Conservation (phyloP, 495 filamentous ascomycete species). For the Aspergillus nanangensis region DNA sequence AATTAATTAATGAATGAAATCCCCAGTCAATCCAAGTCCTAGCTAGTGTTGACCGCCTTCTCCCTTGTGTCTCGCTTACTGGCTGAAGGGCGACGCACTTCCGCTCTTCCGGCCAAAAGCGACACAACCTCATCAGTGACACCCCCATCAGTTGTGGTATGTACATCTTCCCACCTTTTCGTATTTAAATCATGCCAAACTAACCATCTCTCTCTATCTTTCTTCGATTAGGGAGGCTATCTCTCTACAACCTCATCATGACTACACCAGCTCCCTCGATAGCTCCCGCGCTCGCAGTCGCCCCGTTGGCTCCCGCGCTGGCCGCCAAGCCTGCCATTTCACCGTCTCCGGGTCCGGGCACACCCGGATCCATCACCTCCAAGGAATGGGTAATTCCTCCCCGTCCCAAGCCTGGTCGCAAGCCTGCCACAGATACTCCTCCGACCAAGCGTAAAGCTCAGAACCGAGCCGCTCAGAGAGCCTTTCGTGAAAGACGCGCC, state of each 20-base stretch:
- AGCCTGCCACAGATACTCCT: constrained; percentile 86
- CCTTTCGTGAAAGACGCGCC: constrained; percentile 82
- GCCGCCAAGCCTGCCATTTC: constrained; percentile 33
- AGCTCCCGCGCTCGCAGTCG: too few relatives aligned
- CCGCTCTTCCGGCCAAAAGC: constrained; percentile 39
- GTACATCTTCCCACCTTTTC: constrained; percentile 4
- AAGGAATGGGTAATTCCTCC: constrained; percentile 89
- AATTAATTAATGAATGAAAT: too few relatives aligned
- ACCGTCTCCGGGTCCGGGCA: constrained; percentile 39
- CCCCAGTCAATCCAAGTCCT: too few relatives aligned
- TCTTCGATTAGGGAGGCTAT: not conserved
- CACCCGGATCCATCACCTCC: constrained; percentile 53
- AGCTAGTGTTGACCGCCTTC: not conserved
- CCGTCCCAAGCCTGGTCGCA: constrained; percentile 86
- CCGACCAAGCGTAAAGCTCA: constrained; percentile 91
- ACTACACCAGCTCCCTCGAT: constrained; percentile 30
- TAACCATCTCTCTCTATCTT: not conserved
- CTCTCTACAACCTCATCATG: constrained; percentile 22
- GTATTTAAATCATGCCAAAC: too few relatives aligned
- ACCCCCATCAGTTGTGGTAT: constrained; percentile 8
- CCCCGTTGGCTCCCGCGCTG: constrained; percentile 33
- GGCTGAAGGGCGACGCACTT: constrained; percentile 34
- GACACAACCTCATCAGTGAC: too few relatives aligned
- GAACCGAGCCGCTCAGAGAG: constrained; percentile 87
- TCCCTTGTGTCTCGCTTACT: constrained; percentile 29